Evolutionary conservation across 2,329 filamentous ascomycete genomes (phyloP).

Genomic region (Exophiala sp.): DNA sequence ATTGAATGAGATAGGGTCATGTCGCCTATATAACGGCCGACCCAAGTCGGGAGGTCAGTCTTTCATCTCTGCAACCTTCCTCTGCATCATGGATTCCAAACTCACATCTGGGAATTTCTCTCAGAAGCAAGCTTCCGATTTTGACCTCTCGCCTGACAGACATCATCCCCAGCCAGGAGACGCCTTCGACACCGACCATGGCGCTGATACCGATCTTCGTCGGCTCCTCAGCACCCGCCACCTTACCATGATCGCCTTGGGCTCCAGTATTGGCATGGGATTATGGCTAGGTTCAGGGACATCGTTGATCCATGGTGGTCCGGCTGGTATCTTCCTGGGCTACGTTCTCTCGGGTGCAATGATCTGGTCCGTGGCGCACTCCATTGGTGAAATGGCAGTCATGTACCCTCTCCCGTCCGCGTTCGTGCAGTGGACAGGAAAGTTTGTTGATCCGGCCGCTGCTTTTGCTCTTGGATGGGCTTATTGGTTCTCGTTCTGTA

Average conservation of each 20-base stretch:
- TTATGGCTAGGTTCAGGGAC: slow-evolving; percentile 45
- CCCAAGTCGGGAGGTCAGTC: too few relatives aligned
- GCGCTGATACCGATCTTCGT: slow-evolving; percentile 34
- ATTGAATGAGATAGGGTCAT: too few relatives aligned
- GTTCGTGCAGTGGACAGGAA: slow-evolving; percentile 45
- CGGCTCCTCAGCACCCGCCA: slow-evolving; percentile 30
- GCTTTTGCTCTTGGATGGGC: slow-evolving; percentile 46
- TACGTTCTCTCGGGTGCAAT: slow-evolving; percentile 38
- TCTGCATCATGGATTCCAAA: too few relatives aligned
- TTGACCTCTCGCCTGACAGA: neutral
- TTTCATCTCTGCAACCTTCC: too few relatives aligned
- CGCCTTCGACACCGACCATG: slow-evolving; percentile 23
- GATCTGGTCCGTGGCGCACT: slow-evolving; percentile 44
- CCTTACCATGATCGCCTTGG: slow-evolving; percentile 38
- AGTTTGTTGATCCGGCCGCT: slow-evolving; percentile 41
- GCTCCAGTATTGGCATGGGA: slow-evolving; percentile 44
- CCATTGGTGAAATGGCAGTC: slow-evolving; percentile 45
- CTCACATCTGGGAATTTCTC: too few relatives aligned
- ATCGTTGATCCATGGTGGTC: slow-evolving; percentile 40
- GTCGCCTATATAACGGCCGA: too few relatives aligned
- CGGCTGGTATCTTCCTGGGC: slow-evolving; percentile 43
- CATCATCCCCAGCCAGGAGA: slow-evolving; percentile 6
- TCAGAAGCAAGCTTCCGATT: neutral
- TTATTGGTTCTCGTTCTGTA: slow-evolving; percentile 41
- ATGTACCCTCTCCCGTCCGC: slow-evolving; percentile 44